A percentile compares a stretch with the other conserved stretches of the same genome.
These are phyloP conservation scores for Avena sativa DNA, from an alignment of 176 grass and related monocot species.

Conservation along the genomic window DNA sequence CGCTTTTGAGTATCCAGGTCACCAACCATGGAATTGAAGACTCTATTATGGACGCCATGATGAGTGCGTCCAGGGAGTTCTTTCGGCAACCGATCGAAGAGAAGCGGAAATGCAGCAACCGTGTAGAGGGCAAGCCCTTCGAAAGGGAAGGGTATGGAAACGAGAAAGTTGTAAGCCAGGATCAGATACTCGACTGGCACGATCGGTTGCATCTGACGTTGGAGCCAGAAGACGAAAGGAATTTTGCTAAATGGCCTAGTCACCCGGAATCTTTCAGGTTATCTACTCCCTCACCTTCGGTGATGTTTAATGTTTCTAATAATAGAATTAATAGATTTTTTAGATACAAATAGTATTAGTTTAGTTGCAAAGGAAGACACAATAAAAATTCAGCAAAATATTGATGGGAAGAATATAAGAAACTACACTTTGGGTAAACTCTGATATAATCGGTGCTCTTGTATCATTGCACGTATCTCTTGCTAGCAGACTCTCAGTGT, in stretches of 20 bases:
- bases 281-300: background rate
- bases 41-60: no score
- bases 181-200: background rate
- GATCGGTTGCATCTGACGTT: slow-evolving; percentile 11
- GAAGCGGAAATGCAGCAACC: no score
- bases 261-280: slow-evolving; percentile 14
- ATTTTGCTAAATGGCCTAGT: background rate
- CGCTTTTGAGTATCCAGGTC: no score
- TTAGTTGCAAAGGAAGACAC: background rate
- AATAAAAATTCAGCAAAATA: background rate
- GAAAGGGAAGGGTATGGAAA: background rate
- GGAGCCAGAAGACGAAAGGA: background rate
- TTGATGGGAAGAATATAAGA: background rate
- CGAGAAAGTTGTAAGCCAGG: background rate
- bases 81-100: no score
- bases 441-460: background rate
- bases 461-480: background rate
- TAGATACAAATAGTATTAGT: background rate
- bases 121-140: background rate
- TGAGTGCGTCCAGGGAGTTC: no score
- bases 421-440: background rate
- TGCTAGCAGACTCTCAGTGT: background rate
- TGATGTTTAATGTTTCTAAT: background rate
- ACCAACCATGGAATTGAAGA: no score
- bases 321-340: no score